Base-by-base conservation (phyloP, 108 stramenopile species). In the Skeletonema marinoi region DNA sequence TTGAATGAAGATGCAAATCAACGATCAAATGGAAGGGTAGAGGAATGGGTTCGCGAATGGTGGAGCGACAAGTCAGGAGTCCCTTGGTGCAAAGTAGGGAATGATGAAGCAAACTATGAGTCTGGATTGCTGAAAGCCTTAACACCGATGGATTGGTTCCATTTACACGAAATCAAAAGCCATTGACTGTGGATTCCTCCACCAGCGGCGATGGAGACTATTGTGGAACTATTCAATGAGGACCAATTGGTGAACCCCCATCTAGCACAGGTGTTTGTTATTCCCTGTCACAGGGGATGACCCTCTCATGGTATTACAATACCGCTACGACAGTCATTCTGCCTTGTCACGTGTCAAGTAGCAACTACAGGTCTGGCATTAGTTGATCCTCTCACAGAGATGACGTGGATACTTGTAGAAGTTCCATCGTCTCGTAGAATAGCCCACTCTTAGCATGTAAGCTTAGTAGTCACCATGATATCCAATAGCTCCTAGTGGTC, bases 231-330 rank as follows among this genome's bases (percentile, higher is more conserved):
- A 6, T 73, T 73, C 31, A 50, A 6, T 14, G 62, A 73, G 3
- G 71, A 73, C 17, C 19, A 44, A 0, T 17, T 77, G 19, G 63
- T 38, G n/a, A 50, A 46, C 31, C 71, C 62, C 4, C 62, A 64
- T 0, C 30, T 63, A 3, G 41, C 71, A 32, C 88, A 89, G 38
- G 35, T 86, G 1, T 70, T 87, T 11, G 44, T 85, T 9, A 51
- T 84, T n/a, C n/a, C n/a, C n/a, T n/a, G n/a, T n/a, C n/a, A n/a
- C n/a, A n/a, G n/a, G n/a, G n/a, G n/a, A n/a, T n/a, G n/a, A n/a
- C n/a, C n/a, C n/a, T n/a, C n/a, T n/a, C n/a, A n/a, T n/a, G n/a
- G n/a, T n/a, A n/a, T n/a, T n/a, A n/a, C n/a, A n/a, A n/a, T n/a
- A n/a, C n/a, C n/a, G n/a, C n/a, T n/a, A n/a, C n/a, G n/a, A n/a